These are phyloP conservation scores for Phyllosticta ampelicida DNA, from an alignment of 2,329 filamentous ascomycete species.

Conservation along the genomic window DNA sequence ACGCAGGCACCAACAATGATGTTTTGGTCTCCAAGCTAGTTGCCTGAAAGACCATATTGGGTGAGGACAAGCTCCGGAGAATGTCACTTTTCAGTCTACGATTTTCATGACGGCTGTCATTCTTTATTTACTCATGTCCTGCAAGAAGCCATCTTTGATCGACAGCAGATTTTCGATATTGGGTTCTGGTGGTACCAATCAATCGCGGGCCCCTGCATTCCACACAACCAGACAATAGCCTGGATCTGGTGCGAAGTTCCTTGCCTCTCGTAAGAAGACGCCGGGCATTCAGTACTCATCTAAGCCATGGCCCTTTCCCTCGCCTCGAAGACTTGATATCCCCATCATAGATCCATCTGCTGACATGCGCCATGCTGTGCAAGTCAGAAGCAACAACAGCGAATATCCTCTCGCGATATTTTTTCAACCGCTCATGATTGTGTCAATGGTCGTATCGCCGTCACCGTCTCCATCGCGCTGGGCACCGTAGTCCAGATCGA, in stretches of 20 bases:
- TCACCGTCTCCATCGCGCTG: constrained; percentile 5
- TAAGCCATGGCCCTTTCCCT: neutral
- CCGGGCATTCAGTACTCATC: too few species aligned
- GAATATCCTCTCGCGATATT: neutral
- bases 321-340: neutral
- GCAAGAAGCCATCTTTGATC: too few species aligned
- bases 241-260: too few species aligned
- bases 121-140: too few species aligned
- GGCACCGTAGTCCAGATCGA: constrained; percentile 39
- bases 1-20: neutral
- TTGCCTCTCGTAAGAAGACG: too few species aligned
- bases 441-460: constrained; percentile 10
- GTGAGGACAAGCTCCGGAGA: too few species aligned
- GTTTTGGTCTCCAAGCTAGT: too few species aligned
- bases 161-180: too few species aligned
- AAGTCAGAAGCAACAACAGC: neutral
- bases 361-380: neutral
- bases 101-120: too few species aligned
- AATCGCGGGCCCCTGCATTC: neutral
- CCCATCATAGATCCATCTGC: neutral
- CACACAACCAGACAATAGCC: too few species aligned
- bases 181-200: neutral
- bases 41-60: too few species aligned
- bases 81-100: too few species aligned
- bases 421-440: constrained; percentile 9